Evolutionary conservation across 306 rosid genomes (phyloP), one percentile per base, ranked within the genome.

Genomic region (Mimosa bimucronata): DNA sequence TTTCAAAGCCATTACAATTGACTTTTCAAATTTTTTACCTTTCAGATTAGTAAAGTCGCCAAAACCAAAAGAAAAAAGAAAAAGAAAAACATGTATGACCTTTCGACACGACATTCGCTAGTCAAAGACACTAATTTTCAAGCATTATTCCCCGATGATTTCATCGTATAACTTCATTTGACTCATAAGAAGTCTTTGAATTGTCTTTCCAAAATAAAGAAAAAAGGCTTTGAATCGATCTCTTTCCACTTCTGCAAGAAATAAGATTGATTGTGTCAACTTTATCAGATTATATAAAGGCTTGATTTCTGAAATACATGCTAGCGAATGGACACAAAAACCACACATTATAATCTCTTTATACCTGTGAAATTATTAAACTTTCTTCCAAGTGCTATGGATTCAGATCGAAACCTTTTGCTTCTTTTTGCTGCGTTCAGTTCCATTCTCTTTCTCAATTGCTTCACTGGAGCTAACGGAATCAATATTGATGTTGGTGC

Each of bases 401-500:
- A 64, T 16, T 5, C 41, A 7, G 23, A 29, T 64, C 42, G 42
- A 30, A 30, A 9, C 42, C 69, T 30, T 69, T 42, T 80, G 60
- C 66, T 77, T 58, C 16, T 53, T 15, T 57, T 60, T 71, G 28
- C 53, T 77, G 19, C 55, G 28, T 61, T 79, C 66, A 37, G 65
- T 66, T 60, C 4, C 9, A 34, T 81, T 75, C 45, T 85, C 28
- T 34, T 80, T 34, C 66, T 64, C 58, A 44, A 37, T 1, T 46
- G 77, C 71, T 44, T 21, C 66, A 4, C 15, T 12, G 79, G 61
- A 71, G 77, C 26, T 60, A 19, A 57, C 18, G 71, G 71, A 79
- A 65, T 4, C 62, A 61, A 55, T 55, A n/a, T 66, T 26, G 66
- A 60, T 60, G 45, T 87, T 76, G 90, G 90, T 21, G 88, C 76